Conservation (phyloP, 1,139 yeast species). For the Casaregolazyma suthepensis region DNA sequence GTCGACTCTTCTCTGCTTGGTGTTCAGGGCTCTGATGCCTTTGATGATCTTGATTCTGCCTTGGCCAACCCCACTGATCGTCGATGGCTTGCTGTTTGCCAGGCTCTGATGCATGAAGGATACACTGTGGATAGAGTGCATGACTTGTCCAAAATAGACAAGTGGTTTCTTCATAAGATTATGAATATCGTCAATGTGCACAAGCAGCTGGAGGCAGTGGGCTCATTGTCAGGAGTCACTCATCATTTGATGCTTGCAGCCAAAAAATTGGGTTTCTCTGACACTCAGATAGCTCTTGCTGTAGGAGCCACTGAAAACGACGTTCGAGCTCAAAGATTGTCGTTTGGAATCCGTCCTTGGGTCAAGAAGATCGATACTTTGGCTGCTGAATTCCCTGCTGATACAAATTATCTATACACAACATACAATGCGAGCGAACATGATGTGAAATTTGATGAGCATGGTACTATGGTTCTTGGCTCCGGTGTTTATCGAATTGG, state of each 20-base stretch:
- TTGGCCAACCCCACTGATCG: constrained; percentile 92
- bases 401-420: constrained; percentile 90
- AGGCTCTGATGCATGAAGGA: constrained; percentile 84
- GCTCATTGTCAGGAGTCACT: constrained; percentile 52
- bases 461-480: constrained; percentile 92
- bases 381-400: constrained; percentile 98
- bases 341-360: constrained; percentile 76
- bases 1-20: constrained; percentile 90
- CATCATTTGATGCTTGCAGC: constrained; percentile 69
- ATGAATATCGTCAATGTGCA: constrained; percentile 88
- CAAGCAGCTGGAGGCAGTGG: constrained; percentile 64
- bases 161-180: constrained; percentile 91
- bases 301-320: constrained; percentile 66
- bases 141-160: constrained; percentile 85
- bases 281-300: constrained; percentile 79
- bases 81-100: constrained; percentile 97
- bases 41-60: constrained; percentile 72
- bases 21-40: constrained; percentile 75
- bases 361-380: constrained; percentile 95
- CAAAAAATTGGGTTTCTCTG: constrained; percentile 92
- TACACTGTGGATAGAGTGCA: constrained; percentile 90
- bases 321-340: constrained; percentile 74
- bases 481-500: constrained; percentile 99
- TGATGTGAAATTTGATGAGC: constrained; percentile 80
- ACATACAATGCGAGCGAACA: constrained; percentile 88